A percentile compares a stretch with the other conserved stretches of the same genome.
Conservation (phyloP, 2,329 filamentous ascomycete species). For the Coniella lustricola region DNA sequence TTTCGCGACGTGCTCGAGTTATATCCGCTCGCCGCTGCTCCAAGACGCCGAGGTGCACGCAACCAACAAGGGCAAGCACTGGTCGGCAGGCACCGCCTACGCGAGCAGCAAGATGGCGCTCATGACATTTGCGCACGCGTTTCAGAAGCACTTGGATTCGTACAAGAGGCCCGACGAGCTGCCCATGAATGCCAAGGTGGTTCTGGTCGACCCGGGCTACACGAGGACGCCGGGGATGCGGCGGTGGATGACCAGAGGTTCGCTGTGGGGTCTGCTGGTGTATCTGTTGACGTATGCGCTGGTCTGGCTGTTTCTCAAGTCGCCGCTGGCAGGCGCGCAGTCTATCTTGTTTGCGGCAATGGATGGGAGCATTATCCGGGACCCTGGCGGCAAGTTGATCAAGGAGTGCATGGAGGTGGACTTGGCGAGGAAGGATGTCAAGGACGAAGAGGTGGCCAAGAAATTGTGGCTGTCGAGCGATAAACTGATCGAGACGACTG, state of each 20-base stretch:
- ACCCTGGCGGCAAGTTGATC: slow-evolving; percentile 62
- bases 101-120: slow-evolving; percentile 69
- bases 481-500: slow-evolving; percentile 69
- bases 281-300: slow-evolving; percentile 75
- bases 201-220: slow-evolving; percentile 82
- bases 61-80: slow-evolving; percentile 39
- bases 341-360: slow-evolving; percentile 79
- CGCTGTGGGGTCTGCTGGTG: slow-evolving; percentile 67
- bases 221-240: slow-evolving; percentile 80
- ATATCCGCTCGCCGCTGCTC: slow-evolving; percentile 69
- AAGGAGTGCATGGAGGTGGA: slow-evolving; percentile 83
- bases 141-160: slow-evolving; percentile 82
- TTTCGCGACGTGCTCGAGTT: slow-evolving; percentile 79
- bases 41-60: slow-evolving; percentile 39
- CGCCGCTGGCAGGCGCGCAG: slow-evolving; percentile 74
- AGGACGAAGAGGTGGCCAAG: slow-evolving; percentile 73
- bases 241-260: slow-evolving; percentile 79
- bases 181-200: slow-evolving; percentile 74
- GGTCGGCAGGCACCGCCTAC: slow-evolving; percentile 52
- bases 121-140: slow-evolving; percentile 82
- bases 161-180: slow-evolving; percentile 79
- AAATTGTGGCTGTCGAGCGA: slow-evolving; percentile 87
- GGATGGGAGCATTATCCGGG: slow-evolving; percentile 64
- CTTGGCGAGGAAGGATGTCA: slow-evolving; percentile 64
- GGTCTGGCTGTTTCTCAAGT: slow-evolving; percentile 86